Evolutionary conservation across 306 rosid species (phyloP).

Genomic region (Quercus dentata): DNA sequence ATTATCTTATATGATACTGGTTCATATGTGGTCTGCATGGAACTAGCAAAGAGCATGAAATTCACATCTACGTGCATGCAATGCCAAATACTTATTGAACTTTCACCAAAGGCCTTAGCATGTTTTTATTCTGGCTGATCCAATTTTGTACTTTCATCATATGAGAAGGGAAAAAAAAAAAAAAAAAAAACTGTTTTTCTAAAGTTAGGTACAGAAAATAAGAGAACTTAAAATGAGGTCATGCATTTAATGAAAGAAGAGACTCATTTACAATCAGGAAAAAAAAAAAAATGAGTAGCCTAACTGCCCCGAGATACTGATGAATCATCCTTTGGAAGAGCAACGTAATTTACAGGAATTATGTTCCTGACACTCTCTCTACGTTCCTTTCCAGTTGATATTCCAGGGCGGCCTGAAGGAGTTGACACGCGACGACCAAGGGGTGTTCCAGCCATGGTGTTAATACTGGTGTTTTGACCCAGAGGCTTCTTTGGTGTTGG

Average conservation of each 20-base stretch:
- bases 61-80: not conserved
- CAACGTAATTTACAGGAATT: slow-evolving; percentile 75
- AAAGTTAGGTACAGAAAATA: not conserved
- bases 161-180: not conserved
- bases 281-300: slow-evolving; percentile 6
- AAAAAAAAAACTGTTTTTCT: not conserved
- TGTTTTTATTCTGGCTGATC: not conserved
- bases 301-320: slow-evolving; percentile 40
- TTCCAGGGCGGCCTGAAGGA: slow-evolving; percentile 50
- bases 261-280: slow-evolving; percentile 13
- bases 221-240: not conserved
- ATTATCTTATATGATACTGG: not conserved
- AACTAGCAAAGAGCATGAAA: not conserved
- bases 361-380: slow-evolving; percentile 62
- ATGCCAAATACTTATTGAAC: not conserved
- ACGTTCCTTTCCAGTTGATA: slow-evolving; percentile 51
- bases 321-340: slow-evolving; percentile 78
- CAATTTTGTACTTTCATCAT: not conserved
- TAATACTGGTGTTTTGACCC: slow-evolving; percentile 54
- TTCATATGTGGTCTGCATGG: not conserved
- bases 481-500: slow-evolving; percentile 71
- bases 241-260: not conserved
- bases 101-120: slow-evolving; percentile 10
- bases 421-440: slow-evolving; percentile 49
- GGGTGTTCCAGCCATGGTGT: slow-evolving; percentile 65